Base-by-base conservation (phyloP, 2,329 filamentous ascomycete species). In the Bipolaris victoriae region DNA sequence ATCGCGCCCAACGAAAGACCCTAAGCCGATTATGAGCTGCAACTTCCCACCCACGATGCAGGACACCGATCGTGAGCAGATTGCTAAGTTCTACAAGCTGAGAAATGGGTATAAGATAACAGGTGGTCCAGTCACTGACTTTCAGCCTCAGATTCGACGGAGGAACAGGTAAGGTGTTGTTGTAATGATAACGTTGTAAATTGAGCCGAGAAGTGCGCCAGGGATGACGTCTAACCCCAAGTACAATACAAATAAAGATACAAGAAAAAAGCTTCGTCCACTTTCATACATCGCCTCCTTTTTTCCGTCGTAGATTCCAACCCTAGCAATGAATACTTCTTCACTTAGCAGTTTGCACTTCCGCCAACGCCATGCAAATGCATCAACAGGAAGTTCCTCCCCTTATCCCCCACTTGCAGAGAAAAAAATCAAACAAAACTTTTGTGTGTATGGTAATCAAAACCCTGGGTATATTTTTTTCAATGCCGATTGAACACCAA, bases 341-440 rank as follows among this genome's bases (percentile, higher is more conserved):
- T 36, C 4, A 6, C 6, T 1, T 24, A 9, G 39, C 26, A 31
- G 26, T 0, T 35, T 26, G 39, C 46, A 7, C 39, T 15, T 43
- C 29, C 41, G 35, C 29, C 47, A 31, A 51, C 52, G 22, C 52
- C 46, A 50, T 24, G 52, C 52, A 55, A 55, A 55, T 55, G 52
- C 46, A 37, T 16, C 24, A 35, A 50, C 37, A 37, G 37, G 41
- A 55, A 36, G 7, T 15, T 26, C 7, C 7, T 6, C 6, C 33
- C 10, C 33, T n/a, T 22, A 16, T 36, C 46, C 20, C 20, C 20
- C 1, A 18, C 31, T 13, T 22, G 11, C 20, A 43, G 44, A 40
- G 20, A 3, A 37, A 18, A 44, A 51, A 55, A 50, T 15, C 33
- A 35, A 39, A 44, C 13, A 44, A 55, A 55, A 55, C 52, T 55